Evolutionary conservation across 192 early-diverging fungal genomes (phyloP), one percentile per base, ranked within the genome.

Genomic region (Gaertneriomyces sp.): DNA sequence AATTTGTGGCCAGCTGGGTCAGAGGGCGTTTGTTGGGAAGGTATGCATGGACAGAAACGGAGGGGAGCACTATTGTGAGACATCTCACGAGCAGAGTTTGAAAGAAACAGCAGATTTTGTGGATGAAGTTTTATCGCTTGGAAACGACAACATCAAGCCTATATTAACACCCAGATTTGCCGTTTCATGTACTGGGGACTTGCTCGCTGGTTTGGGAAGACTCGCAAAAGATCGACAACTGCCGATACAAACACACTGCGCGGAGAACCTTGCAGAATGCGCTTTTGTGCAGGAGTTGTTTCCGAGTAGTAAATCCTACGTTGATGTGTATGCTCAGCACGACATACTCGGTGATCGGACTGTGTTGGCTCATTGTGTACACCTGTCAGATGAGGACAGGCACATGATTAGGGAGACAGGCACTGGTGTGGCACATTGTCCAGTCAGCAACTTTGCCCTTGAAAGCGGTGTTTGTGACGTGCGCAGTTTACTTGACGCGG

Each of bases 31-130:
- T 70, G 86, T 98, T 42, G 96, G 96, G 16, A 96, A 96, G 70
- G 94, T 98, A 58, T 93, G 91, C 81, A 98, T 98, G 96, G 93
- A 95, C 74, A 77, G 87, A 61, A 93, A 95, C 70, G 73, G 83
- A 1, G 92, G 93, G 25, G 81, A 87, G 42, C 88, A 81, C 67
- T 90, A 93, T 73, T 70, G 83, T 25, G 93, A 96, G 72, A 59
- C 63, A 40, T 85, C 84, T 6, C 89, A 88, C 6, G 79, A 86
- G 39, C 71, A 78, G 17, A 89, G 84, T 64, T 63, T 95, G 38
- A 61, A 75, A 11, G 81, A 83, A 19, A 98, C 92, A 0, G 74
- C 78, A 16, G 51, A 57, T 38, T 77, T 76, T 53, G 44, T 79
- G 17, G 47, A 53, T 47, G 39, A 72, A 69, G 53, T 76, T 52